Evolutionary conservation across 345 rosid species (phyloP).

Genomic region (Ailanthus altissimus): DNA sequence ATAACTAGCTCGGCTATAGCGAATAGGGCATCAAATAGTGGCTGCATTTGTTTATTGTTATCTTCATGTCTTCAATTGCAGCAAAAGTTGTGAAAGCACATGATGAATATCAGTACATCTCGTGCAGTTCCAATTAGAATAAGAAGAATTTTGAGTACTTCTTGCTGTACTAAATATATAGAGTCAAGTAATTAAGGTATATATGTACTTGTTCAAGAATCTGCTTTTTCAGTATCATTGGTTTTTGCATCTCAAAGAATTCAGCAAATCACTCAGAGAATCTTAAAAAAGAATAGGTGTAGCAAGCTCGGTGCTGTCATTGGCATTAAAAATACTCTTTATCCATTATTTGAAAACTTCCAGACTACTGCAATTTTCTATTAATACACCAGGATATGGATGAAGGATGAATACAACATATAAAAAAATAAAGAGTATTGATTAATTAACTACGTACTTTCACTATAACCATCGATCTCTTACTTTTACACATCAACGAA

Average conservation of each 20-base stretch:
- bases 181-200: background rate
- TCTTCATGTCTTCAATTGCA: constrained; percentile 40
- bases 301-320: background rate
- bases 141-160: background rate
- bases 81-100: constrained; percentile 24
- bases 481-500: background rate
- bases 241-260: constrained; percentile 1
- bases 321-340: too few species aligned
- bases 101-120: constrained; percentile 25
- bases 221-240: background rate
- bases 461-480: background rate
- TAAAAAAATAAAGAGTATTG: background rate
- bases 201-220: background rate
- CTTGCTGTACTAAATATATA: background rate
- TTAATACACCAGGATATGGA: too few species aligned
- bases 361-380: background rate
- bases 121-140: constrained; percentile 30
- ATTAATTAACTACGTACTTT: background rate
- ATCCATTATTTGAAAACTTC: background rate
- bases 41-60: constrained; percentile 39
- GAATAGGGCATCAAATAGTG: constrained; percentile 36
- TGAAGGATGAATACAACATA: too few species aligned
- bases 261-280: background rate
- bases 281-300: background rate
- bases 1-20: constrained; percentile 37